These are phyloP conservation scores for Trichoderma endophyticum DNA, from an alignment of 2,329 filamentous ascomycete species.

Conservation along the genomic window DNA sequence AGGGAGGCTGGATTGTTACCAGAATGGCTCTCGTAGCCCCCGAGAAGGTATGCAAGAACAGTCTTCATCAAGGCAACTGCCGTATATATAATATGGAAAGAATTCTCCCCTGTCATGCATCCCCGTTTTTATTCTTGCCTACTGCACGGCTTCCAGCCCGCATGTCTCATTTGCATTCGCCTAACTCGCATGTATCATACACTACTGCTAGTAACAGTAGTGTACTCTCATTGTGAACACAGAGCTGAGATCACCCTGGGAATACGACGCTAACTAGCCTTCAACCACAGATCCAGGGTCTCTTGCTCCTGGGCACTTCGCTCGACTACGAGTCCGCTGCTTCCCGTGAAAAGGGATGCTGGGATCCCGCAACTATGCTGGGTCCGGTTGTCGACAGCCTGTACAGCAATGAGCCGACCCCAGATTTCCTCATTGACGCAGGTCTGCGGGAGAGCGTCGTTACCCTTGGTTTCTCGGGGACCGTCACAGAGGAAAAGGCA, in stretches of 20 bases:
- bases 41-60: slow-evolving; percentile 37
- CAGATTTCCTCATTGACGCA: slow-evolving; percentile 47
- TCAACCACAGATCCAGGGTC: slow-evolving; percentile 41
- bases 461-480: slow-evolving; percentile 44
- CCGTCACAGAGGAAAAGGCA: slow-evolving; percentile 35
- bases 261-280: background rate
- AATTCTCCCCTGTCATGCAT: background rate
- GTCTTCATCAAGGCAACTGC: background rate
- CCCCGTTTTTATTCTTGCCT: background rate
- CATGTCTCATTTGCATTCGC: slow-evolving; percentile 3
- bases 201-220: background rate
- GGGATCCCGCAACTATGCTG: slow-evolving; percentile 45
- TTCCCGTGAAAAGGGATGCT: slow-evolving; percentile 46
- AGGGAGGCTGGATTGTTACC: slow-evolving; percentile 50
- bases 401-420: slow-evolving; percentile 38
- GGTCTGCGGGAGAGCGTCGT: slow-evolving; percentile 45
- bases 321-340: slow-evolving; percentile 51
- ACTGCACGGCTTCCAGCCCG: background rate
- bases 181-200: background rate
- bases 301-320: slow-evolving; percentile 48
- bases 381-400: slow-evolving; percentile 43
- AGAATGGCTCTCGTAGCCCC: slow-evolving; percentile 52
- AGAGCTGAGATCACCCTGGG: background rate
- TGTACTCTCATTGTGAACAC: background rate
- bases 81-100: background rate